These are phyloP conservation scores for Coniophora puteana DNA, from an alignment of 1,284 basidiomycete species.

Conservation along the genomic window DNA sequence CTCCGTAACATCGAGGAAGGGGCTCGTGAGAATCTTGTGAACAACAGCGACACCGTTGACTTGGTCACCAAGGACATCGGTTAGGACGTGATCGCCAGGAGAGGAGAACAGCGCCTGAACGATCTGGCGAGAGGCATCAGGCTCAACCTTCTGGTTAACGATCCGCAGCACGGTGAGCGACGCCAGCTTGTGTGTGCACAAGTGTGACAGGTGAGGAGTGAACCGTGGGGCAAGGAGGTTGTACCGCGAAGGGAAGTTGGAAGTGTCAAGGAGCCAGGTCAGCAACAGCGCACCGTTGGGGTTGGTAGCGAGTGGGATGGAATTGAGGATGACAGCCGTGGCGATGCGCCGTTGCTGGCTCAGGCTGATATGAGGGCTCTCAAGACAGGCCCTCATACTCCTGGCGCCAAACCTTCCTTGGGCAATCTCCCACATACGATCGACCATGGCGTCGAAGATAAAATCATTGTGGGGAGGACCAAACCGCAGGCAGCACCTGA, in stretches of 20 bases:
- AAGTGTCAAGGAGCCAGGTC: constrained; percentile 96
- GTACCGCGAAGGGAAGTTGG: constrained; percentile 90
- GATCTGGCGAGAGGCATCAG: constrained; percentile 77
- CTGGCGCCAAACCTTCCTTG: constrained; percentile 97
- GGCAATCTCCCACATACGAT: constrained; percentile 97
- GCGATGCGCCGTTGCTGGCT: constrained; percentile 95
- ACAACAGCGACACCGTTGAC: constrained; percentile 94
- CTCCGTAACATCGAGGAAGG: constrained; percentile 71
- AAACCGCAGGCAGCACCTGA: constrained; percentile 87
- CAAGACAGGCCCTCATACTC: constrained; percentile 96
- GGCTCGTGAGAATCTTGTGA: constrained; percentile 87
- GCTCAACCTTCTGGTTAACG: constrained; percentile 89
- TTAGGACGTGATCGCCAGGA: constrained; percentile 82
- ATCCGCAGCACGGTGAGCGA: constrained; percentile 91
- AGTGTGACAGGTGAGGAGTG: constrained; percentile 91
- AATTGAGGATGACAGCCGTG: constrained; percentile 92
- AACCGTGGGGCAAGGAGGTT: constrained; percentile 91
- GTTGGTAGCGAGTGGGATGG: constrained; percentile 96
- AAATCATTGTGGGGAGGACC: constrained; percentile 89
- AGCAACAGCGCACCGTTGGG: constrained; percentile 94
- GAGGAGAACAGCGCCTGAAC: constrained; percentile 86
- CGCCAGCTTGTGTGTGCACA: constrained; percentile 98
- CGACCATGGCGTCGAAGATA: constrained; percentile 97
- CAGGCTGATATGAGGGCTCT: constrained; percentile 79
- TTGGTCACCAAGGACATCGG: constrained; percentile 92